A percentile compares a stretch with the other conserved stretches of the same genome.
These are phyloP conservation scores for Pyrenula massariospora DNA, from an alignment of 495 filamentous ascomycete species.

Conservation along the genomic window DNA sequence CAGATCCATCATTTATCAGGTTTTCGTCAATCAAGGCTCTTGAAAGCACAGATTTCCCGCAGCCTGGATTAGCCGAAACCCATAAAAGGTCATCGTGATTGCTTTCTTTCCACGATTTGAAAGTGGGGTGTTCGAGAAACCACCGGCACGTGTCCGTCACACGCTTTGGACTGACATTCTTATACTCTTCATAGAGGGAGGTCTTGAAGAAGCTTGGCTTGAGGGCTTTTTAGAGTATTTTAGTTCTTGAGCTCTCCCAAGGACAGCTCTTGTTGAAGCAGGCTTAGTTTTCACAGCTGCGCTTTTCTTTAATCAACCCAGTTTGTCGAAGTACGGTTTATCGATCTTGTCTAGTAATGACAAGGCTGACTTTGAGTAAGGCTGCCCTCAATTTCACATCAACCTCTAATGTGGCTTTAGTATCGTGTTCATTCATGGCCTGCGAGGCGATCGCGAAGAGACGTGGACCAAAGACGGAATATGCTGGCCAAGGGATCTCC, in stretches of 20 bases:
- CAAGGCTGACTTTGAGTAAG: too few species aligned
- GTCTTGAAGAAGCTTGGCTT: slow-evolving; percentile 9
- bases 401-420: too few species aligned
- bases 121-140: neutral
- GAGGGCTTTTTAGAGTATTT: too few species aligned
- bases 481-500: neutral
- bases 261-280: too few species aligned
- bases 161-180: slow-evolving; percentile 15
- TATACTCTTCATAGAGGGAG: slow-evolving; percentile 14
- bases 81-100: neutral
- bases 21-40: slow-evolving; percentile 9
- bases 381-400: too few species aligned
- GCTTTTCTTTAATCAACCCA: too few species aligned
- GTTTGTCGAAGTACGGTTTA: too few species aligned
- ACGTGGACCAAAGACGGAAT: neutral
- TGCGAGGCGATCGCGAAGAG: neutral
- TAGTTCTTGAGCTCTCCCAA: too few species aligned
- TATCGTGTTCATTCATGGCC: neutral
- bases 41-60: slow-evolving; percentile 22
- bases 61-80: slow-evolving; percentile 16
- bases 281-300: too few species aligned
- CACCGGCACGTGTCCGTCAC: slow-evolving; percentile 2
- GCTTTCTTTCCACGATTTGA: neutral
- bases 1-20: neutral
- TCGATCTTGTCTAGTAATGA: too few species aligned